Evolutionary conservation across 2,329 filamentous ascomycete species (phyloP).

Genomic region (Colletotrichum lini): DNA sequence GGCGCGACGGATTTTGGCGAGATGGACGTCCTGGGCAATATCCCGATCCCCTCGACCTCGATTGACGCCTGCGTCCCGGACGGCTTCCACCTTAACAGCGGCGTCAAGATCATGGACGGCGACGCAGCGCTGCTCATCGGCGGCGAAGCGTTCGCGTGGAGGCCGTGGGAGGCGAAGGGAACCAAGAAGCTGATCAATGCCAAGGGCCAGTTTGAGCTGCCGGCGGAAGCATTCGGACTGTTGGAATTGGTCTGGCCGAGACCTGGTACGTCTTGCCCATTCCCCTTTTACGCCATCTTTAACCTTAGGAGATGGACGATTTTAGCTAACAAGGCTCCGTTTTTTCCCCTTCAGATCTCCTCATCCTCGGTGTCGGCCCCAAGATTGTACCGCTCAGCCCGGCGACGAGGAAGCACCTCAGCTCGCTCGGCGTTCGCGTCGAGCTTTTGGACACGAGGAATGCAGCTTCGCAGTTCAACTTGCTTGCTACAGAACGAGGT

Average conservation of each 20-base stretch:
- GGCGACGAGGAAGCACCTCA: conserved; percentile 79
- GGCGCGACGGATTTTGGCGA: conserved; percentile 75
- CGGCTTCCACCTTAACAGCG: conserved; percentile 90
- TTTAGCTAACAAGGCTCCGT: conserved; percentile 11
- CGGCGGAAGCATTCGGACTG: conserved; percentile 78
- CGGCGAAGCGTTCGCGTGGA: conserved; percentile 91
- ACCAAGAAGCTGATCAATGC: conserved; percentile 72
- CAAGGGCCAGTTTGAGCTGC: conserved; percentile 87
- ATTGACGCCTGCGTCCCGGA: conserved; percentile 86
- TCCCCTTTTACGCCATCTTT: neutral
- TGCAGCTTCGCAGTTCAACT: conserved; percentile 93
- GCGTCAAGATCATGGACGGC: conserved; percentile 77
- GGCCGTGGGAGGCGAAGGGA: conserved; percentile 77
- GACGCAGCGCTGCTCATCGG: conserved; percentile 84
- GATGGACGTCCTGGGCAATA: conserved; percentile 84
- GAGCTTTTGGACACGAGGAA: conserved; percentile 95
- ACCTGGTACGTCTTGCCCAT: conserved; percentile 74
- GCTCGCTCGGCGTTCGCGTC: conserved; percentile 84
- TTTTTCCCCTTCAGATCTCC: conserved; percentile 72
- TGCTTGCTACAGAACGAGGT: conserved; percentile 94
- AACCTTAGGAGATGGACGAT: neutral
- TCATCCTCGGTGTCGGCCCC: conserved; percentile 89
- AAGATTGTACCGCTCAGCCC: conserved; percentile 83
- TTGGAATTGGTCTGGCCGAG: conserved; percentile 87
- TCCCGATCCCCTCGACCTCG: conserved; percentile 82